Conservation (phyloP, 2,329 filamentous ascomycete genomes). For the Fusarium keratoplasticum region DNA sequence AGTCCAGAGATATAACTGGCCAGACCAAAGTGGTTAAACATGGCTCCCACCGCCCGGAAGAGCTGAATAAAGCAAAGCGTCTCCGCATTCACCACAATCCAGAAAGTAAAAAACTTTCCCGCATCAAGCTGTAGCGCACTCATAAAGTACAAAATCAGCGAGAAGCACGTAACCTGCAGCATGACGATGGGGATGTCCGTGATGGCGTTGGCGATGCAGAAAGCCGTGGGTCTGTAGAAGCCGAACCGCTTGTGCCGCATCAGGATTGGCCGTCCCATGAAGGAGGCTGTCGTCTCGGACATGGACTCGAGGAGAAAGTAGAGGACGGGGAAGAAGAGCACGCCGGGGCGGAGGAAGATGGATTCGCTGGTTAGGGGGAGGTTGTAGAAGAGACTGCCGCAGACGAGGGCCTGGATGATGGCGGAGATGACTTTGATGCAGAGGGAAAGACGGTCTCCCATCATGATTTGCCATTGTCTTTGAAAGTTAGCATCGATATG, state of each 20-base stretch:
- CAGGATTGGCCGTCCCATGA: constrained; percentile 47
- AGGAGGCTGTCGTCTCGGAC: constrained; percentile 48
- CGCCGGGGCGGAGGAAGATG: constrained; percentile 61
- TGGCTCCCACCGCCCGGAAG: constrained; percentile 74
- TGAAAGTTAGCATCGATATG: neutral
- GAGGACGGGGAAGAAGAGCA: constrained; percentile 52
- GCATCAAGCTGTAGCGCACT: constrained; percentile 42
- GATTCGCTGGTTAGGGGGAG: constrained; percentile 63
- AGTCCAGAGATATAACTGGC: constrained; percentile 44
- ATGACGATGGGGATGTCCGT: constrained; percentile 59
- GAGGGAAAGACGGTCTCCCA: constrained; percentile 48
- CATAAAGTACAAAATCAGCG: constrained; percentile 52
- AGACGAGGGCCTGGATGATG: constrained; percentile 72
- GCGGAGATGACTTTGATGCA: constrained; percentile 64
- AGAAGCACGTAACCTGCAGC: constrained; percentile 65
- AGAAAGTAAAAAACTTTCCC: constrained; percentile 70
- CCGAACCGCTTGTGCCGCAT: constrained; percentile 48
- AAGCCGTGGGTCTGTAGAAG: constrained; percentile 48
- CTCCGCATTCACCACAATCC: constrained; percentile 69
- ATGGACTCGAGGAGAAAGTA: constrained; percentile 58
- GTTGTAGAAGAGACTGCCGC: constrained; percentile 75
- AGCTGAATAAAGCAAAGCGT: constrained; percentile 72
- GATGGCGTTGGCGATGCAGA: constrained; percentile 54
- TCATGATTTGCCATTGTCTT: constrained; percentile 46
- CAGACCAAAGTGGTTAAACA: constrained; percentile 62